Evolutionary conservation across 202 grass and related monocot genomes (phyloP).

Genomic region (Schoenoplectus triqueter): DNA sequence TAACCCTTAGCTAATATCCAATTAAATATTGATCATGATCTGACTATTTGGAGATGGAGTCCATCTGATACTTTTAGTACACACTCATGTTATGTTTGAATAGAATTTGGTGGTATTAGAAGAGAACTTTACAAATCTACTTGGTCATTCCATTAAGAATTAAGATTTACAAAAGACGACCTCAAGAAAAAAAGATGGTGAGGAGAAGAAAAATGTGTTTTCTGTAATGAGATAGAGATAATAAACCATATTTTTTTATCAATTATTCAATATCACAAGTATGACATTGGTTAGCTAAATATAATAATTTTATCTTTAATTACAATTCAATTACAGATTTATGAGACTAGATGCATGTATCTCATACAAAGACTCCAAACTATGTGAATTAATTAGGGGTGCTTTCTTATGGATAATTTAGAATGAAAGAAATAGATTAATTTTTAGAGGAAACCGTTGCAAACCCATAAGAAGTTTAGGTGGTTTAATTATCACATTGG

Average conservation of each 20-base stretch:
- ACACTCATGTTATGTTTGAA: background rate
- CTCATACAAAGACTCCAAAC: background rate
- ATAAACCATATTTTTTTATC: background rate
- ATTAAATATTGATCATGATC: no score
- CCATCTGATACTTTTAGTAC: no score
- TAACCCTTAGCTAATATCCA: no score
- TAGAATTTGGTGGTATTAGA: background rate
- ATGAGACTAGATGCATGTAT: no score
- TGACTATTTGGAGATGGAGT: no score
- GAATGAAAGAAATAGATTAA: background rate
- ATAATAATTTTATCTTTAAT: background rate
- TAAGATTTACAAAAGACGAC: no score
- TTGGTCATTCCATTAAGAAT: no score
- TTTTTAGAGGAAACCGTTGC: background rate
- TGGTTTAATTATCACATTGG: no score
- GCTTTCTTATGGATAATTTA: background rate
- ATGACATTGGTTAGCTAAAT: background rate
- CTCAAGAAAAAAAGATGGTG: no score
- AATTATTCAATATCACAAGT: background rate
- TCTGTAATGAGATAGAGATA: background rate
- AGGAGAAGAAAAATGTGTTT: background rate
- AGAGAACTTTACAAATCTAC: background rate
- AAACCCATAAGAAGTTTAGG: no score
- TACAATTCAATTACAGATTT: background rate
- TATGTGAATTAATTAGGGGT: background rate